phyloP scores from a whole-genome alignment of 257 asterid genomes.

The Solanum piurae region DNA sequence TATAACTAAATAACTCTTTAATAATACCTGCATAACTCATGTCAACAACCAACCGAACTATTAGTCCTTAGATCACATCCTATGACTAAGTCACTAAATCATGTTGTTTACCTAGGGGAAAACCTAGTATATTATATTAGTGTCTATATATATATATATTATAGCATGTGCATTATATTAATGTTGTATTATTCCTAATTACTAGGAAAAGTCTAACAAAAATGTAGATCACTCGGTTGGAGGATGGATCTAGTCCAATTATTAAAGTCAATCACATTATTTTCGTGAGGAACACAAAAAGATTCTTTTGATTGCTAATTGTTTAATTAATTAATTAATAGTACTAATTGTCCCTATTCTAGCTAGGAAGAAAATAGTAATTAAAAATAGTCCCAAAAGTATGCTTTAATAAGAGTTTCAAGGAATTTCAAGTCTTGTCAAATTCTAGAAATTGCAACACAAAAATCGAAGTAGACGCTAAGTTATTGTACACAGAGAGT shows the following conservation, averaged over 20 bases:
- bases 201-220: background rate
- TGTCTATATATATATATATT: background rate
- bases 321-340: background rate
- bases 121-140: background rate
- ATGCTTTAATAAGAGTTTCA: background rate
- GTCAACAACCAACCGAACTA: background rate
- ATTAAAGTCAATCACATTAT: background rate
- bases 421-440: background rate
- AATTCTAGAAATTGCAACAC: too few species aligned
- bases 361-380: background rate
- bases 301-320: background rate
- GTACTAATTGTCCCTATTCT: background rate
- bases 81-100: background rate
- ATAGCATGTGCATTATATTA: background rate
- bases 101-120: background rate
- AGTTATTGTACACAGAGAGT: too few species aligned
- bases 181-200: background rate
- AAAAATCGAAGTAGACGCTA: too few species aligned
- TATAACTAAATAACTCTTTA: background rate
- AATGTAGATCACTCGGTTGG: background rate
- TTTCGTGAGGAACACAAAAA: background rate
- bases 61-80: background rate
- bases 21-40: background rate
- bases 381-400: background rate
- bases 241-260: background rate